Base-by-base conservation (phyloP, 177 flowering plant genomes). In the Telopea speciosissima region DNA sequence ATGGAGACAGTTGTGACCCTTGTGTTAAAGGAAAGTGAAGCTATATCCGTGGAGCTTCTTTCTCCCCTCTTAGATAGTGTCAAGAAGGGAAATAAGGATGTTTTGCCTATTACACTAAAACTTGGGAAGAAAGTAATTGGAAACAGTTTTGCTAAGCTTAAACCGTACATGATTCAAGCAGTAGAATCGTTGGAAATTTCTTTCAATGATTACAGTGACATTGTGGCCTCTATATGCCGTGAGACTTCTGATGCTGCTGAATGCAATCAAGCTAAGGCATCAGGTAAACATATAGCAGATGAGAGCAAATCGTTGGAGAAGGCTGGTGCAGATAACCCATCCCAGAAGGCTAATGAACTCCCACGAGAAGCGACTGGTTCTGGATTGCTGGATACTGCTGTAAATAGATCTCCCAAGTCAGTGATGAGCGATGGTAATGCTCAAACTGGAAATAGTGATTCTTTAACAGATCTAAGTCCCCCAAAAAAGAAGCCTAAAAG, bases 21-120 rank as follows among this genome's bases (percentile, higher is more conserved):
- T 62, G 95, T 96, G 45, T 54, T 96, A 45, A 98, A 96, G 77
- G 99, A 96, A 87, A 93, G 97, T 73, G 99, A 96, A 81, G 98
- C 91, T 42, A 84, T 96, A 62, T 75, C 95, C 8, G 28, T 69
- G 2, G 92, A 88, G 69, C 78, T 96, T 23, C 85, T 93, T 13
- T 76, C 81, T 24, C 85, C 88, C 7, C 72, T 96, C 28, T 74
- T 96, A 72, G 72, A 70, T 67, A 70, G 79, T 72, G 73, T 93
- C 36, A 87, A 83, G 77, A 88, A 75, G 76, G 89, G 84, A 56
- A 82, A 84, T 72, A 75, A 90, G 98, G 86, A 83, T 70, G 76
- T 84, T 75, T 69, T 76, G 13, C 88, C 96, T 62, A 63, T 84
- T 75, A 87, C 99, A 45, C 76, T 69, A 70, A 86, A 76, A 66